Percentiles rank a stretch among this genome's conserved stretches.
Evolutionary conservation across 305 asterid genomes (phyloP).

Genomic region (Ruellia speciosa): DNA sequence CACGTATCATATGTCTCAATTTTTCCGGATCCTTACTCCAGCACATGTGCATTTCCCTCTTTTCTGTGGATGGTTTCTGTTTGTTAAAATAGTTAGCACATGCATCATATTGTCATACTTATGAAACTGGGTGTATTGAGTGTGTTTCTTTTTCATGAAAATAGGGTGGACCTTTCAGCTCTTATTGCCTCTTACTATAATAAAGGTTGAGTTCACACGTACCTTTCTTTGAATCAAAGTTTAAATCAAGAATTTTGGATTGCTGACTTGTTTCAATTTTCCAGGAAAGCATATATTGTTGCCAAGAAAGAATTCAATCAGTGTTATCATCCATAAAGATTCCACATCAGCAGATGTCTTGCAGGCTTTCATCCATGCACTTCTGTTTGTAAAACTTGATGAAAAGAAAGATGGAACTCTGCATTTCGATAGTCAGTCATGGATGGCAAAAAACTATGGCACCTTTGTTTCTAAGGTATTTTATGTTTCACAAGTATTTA

Average conservation of each 20-base stretch:
- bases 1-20: neutral
- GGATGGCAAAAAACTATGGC: slow-evolving; percentile 71
- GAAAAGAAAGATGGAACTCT: slow-evolving; percentile 28
- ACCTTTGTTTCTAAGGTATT: slow-evolving; percentile 49
- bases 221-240: slow-evolving; percentile 18
- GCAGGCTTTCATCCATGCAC: slow-evolving; percentile 71
- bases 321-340: slow-evolving; percentile 63
- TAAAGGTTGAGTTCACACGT: slow-evolving; percentile 43
- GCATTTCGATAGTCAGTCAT: slow-evolving; percentile 59
- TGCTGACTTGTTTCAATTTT: slow-evolving; percentile 21
- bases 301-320: slow-evolving; percentile 36
- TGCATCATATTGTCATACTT: neutral
- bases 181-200: slow-evolving; percentile 55
- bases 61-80: neutral
- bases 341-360: slow-evolving; percentile 63
- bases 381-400: slow-evolving; percentile 46
- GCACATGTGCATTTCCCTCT: neutral
- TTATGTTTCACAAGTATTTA: neutral
- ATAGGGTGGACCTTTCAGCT: slow-evolving; percentile 53
- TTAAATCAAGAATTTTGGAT: slow-evolving; percentile 10
- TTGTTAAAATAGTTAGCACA: neutral
- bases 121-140: slow-evolving; percentile 12
- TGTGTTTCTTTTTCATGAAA: slow-evolving; percentile 24
- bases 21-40: slow-evolving; percentile 5
- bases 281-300: slow-evolving; percentile 60